Evolutionary conservation across 78 protist genomes (phyloP).

Genomic region (Ministeria vibrans): DNA sequence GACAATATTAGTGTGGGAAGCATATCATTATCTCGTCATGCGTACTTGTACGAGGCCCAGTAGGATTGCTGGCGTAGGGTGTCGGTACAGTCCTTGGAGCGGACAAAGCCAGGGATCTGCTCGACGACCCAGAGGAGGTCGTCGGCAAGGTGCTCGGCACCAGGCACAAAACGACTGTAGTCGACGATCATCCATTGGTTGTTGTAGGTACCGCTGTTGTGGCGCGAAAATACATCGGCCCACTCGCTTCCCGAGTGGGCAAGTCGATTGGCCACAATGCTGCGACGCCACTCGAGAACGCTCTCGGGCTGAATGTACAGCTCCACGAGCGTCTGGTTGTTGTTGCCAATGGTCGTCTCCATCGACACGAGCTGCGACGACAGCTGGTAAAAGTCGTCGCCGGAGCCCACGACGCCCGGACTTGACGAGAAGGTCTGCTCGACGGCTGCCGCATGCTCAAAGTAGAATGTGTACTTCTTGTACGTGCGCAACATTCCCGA

Average conservation of each 20-base stretch:
- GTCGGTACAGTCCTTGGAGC: conserved; percentile 34
- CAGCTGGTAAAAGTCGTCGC: conserved; percentile 68
- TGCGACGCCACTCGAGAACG: conserved; percentile 49
- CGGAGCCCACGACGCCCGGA: conserved; percentile 31
- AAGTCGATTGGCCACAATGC: conserved; percentile 13
- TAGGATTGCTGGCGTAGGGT: conserved; percentile 21
- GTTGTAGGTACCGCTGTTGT: conserved; percentile 59
- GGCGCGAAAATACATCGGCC: neutral
- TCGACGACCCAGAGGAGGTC: conserved; percentile 66
- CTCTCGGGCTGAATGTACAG: conserved; percentile 29
- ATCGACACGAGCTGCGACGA: conserved; percentile 39
- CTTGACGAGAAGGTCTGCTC: no score
- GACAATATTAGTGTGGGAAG: no score
- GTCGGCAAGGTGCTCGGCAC: conserved; percentile 27
- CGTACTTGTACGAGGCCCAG: no score
- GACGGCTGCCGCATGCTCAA: no score
- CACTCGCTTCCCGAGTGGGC: conserved; percentile 22
- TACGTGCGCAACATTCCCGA: no score
- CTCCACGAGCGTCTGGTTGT: conserved; percentile 38
- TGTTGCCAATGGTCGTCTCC: conserved; percentile 64
- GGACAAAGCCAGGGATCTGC: conserved; percentile 74
- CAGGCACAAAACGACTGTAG: conserved; percentile 30
- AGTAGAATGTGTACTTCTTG: no score
- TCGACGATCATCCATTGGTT: conserved; percentile 65
- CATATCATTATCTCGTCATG: no score